Percentiles rank a stretch among this genome's conserved stretches.
Conservation (phyloP, 768 basidiomycete genomes). For the Leccinum ochraceum region DNA sequence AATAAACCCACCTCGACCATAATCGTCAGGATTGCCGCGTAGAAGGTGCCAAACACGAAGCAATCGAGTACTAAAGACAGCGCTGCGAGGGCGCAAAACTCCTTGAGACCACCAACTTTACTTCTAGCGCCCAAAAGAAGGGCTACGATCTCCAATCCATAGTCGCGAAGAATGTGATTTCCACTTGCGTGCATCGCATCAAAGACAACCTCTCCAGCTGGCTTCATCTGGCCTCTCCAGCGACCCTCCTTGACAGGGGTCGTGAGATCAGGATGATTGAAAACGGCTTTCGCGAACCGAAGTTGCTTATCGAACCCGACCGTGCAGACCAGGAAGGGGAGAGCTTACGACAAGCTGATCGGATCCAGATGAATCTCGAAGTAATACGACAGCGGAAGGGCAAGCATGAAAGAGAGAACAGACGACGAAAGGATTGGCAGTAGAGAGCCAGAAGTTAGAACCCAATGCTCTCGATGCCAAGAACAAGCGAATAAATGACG, state of each 20-base stretch:
- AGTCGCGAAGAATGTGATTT: constrained; percentile 88
- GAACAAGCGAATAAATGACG: constrained; percentile 90
- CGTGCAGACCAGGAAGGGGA: constrained; percentile 97
- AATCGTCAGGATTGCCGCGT: constrained; percentile 84
- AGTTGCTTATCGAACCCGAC: constrained; percentile 98
- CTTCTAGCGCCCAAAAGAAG: constrained; percentile 65
- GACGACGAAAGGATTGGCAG: constrained; percentile 78
- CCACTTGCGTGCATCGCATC: constrained; percentile 82
- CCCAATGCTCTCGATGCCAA: constrained; percentile 86
- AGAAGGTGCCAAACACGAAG: constrained; percentile 85
- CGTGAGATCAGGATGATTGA: constrained; percentile 71
- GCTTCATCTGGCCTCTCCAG: constrained; percentile 55
- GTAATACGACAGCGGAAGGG: constrained; percentile 74
- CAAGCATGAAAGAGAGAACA: constrained; percentile 80
- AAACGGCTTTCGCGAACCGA: constrained; percentile 85
- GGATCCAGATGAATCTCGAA: constrained; percentile 90
- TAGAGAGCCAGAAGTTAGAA: constrained; percentile 63
- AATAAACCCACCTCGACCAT: constrained; percentile 83
- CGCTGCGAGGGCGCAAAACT: constrained; percentile 95
- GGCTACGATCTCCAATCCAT: constrained; percentile 88
- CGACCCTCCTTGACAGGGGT: constrained; percentile 39
- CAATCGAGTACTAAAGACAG: constrained; percentile 87
- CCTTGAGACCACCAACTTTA: constrained; percentile 84
- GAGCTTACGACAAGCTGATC: constrained; percentile 89
- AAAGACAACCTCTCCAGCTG: constrained; percentile 81